A percentile compares a stretch with the other conserved stretches of the same genome.
Conservation (phyloP, 768 basidiomycete genomes). For the Agaricus sinodeliciosus region DNA sequence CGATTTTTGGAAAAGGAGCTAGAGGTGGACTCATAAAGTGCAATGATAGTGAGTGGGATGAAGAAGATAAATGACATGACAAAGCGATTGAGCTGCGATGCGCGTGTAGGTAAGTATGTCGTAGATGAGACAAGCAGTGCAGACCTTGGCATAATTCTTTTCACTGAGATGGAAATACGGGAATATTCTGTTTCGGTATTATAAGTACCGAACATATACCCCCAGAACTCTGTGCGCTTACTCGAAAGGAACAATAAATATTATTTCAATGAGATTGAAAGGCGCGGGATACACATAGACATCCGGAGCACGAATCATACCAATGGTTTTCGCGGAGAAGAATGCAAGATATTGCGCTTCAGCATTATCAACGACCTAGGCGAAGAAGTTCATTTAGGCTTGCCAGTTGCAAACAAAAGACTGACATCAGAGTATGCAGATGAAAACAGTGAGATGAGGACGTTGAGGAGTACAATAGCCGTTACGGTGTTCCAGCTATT, state of each 20-base stretch:
- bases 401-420: neutral
- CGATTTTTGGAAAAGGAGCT: constrained; percentile 37
- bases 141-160: constrained; percentile 54
- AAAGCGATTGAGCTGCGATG: constrained; percentile 58
- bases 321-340: constrained; percentile 81
- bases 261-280: constrained; percentile 80
- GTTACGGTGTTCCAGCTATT: constrained; percentile 77
- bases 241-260: constrained; percentile 85
- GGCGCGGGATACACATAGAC: constrained; percentile 87
- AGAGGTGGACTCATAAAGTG: constrained; percentile 64
- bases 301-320: constrained; percentile 83
- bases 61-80: constrained; percentile 82
- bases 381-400: neutral
- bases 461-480: constrained; percentile 81
- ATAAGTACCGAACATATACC: neutral
- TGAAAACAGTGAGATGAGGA: constrained; percentile 92
- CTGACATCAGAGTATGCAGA: constrained; percentile 86
- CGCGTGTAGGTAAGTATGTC: neutral
- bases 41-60: constrained; percentile 67
- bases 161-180: constrained; percentile 37
- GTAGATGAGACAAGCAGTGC: neutral
- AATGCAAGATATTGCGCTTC: constrained; percentile 88
- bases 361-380: constrained; percentile 72
- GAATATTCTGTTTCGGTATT: constrained; percentile 28
- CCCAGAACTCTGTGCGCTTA: constrained; percentile 30